A percentile compares a stretch with the other conserved stretches of the same genome.
Evolutionary conservation across 2,329 filamentous ascomycete genomes (phyloP).

Genomic region (Amauroascus niger): DNA sequence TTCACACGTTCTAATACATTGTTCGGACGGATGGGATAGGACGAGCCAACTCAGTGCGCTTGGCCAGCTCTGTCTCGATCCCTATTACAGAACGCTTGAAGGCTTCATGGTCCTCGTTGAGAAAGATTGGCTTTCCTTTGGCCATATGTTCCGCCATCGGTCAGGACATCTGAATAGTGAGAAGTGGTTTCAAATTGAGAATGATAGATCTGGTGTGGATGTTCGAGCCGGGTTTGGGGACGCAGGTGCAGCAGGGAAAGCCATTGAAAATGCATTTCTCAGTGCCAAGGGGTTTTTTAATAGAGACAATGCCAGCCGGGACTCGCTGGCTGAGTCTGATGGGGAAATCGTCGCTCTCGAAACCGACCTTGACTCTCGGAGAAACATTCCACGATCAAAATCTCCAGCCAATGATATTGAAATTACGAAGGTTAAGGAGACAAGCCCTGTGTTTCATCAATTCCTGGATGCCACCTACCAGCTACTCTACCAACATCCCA

Average conservation of each 20-base stretch:
- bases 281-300: constrained; percentile 87
- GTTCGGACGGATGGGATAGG: constrained; percentile 96
- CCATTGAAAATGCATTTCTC: constrained; percentile 73
- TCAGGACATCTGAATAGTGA: constrained; percentile 80
- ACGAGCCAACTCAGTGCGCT: constrained; percentile 90
- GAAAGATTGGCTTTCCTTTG: constrained; percentile 96
- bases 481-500: constrained; percentile 72
- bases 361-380: constrained; percentile 32
- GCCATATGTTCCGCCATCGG: constrained; percentile 94
- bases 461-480: constrained; percentile 94
- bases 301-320: constrained; percentile 59
- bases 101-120: constrained; percentile 91
- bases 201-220: constrained; percentile 59
- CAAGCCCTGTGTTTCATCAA: constrained; percentile 94
- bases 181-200: constrained; percentile 86
- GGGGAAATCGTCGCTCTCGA: constrained; percentile 43
- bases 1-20: constrained; percentile 92
- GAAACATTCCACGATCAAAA: constrained; percentile 29
- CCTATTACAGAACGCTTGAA: constrained; percentile 86
- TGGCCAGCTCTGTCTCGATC: constrained; percentile 86
- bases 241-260: constrained; percentile 50
- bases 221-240: constrained; percentile 33
- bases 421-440: constrained; percentile 69
- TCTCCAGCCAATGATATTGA: constrained; percentile 47
- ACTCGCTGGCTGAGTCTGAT: constrained; percentile 54